phyloP scores from a whole-genome alignment of 75 land plant species.

The Pinus taeda region DNA sequence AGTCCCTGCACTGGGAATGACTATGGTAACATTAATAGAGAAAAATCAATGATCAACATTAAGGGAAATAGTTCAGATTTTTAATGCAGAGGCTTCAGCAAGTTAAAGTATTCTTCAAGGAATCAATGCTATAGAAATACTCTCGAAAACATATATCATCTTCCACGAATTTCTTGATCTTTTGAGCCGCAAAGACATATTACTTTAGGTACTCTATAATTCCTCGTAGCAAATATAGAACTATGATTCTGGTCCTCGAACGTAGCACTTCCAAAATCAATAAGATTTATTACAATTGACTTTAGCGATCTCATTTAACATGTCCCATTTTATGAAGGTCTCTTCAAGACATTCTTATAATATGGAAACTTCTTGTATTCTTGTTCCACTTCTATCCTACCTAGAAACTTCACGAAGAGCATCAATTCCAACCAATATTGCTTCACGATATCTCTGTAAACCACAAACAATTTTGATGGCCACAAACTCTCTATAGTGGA shows the following conservation, averaged over 20 bases:
- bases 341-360: constrained; percentile 36
- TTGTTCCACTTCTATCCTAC: constrained; percentile 60
- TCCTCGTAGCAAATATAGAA: constrained; percentile 89
- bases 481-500: constrained; percentile 83
- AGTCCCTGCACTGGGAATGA: no score
- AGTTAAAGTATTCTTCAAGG: no score
- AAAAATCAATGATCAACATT: no score
- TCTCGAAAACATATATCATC: no score
- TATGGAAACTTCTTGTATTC: constrained; percentile 65
- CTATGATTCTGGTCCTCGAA: constrained; percentile 68
- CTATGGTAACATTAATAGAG: no score
- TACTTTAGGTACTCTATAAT: constrained; percentile 95
- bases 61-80: no score
- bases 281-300: constrained; percentile 94
- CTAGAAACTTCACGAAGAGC: constrained; percentile 66
- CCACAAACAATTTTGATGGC: constrained; percentile 82
- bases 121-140: no score
- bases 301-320: constrained; percentile 70
- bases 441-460: constrained; percentile 79
- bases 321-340: constrained; percentile 36
- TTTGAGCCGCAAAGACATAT: no score
- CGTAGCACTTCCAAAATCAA: constrained; percentile 95
- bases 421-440: constrained; percentile 84
- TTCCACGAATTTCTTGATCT: no score
- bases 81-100: no score